phyloP scores from a whole-genome alignment of 225 moss, liverwort and hornwort genomes.

The Marchantia polymorpha region DNA sequence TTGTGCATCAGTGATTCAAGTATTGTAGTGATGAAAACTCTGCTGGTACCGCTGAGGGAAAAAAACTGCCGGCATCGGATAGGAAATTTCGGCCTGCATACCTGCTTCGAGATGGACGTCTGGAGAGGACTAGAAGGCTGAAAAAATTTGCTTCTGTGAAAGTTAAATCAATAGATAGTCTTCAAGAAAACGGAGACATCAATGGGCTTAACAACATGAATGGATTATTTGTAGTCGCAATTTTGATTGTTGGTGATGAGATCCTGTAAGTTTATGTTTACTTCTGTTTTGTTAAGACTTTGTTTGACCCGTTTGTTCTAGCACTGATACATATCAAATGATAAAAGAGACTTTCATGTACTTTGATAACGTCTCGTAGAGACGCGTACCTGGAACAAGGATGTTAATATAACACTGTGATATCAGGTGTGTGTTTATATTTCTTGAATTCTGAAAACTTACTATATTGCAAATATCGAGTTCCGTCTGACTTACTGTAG shows the following conservation, averaged over 20 bases:
- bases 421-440: too few relatives aligned
- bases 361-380: background rate
- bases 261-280: conserved; percentile 27
- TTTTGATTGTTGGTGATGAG: conserved; percentile 44
- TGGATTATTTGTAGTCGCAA: conserved; percentile 29
- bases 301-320: background rate
- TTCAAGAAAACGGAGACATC: conserved; percentile 12
- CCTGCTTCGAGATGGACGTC: conserved; percentile 36
- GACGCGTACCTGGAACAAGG: background rate
- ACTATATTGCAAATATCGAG: too few relatives aligned
- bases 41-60: background rate
- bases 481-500: background rate
- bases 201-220: conserved; percentile 12
- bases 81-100: conserved; percentile 33
- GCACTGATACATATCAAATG: background rate
- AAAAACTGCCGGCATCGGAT: background rate
- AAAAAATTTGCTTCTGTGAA: conserved; percentile 26
- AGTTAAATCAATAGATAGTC: conserved; percentile 8
- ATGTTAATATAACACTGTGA: too few relatives aligned
- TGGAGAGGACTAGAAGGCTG: conserved; percentile 37
- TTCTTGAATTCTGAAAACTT: too few relatives aligned
- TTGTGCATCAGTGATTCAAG: conserved; percentile 10
- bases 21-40: background rate
- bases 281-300: background rate
- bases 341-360: background rate